Conservation (phyloP, 2,329 filamentous ascomycete genomes). For the Sclerotinia sclerotiorum region DNA sequence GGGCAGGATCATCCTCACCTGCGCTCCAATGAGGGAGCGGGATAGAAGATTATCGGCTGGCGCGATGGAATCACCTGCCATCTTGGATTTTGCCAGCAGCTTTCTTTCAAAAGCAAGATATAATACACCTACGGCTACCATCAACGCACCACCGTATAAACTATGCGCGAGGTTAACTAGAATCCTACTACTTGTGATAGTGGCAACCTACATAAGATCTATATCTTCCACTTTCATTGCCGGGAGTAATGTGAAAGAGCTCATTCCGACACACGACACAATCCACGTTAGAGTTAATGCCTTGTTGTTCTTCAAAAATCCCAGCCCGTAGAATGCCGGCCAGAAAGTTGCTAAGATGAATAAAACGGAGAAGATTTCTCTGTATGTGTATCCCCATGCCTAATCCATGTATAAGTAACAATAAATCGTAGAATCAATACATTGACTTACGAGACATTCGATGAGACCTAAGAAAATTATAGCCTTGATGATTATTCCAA, state of each 20-base stretch:
- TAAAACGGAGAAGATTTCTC: slow-evolving; percentile 79
- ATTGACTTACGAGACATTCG: slow-evolving; percentile 66
- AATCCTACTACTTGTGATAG: background rate
- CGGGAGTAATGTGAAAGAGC: slow-evolving; percentile 83
- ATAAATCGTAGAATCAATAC: background rate
- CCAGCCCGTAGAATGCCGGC: slow-evolving; percentile 71
- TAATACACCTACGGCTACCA: slow-evolving; percentile 71
- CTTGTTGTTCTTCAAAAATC: slow-evolving; percentile 68
- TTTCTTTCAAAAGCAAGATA: slow-evolving; percentile 78
- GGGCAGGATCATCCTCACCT: slow-evolving; percentile 47
- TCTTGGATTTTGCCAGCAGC: slow-evolving; percentile 34
- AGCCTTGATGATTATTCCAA: slow-evolving; percentile 62
- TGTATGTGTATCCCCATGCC: slow-evolving; percentile 89
- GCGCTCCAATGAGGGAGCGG: slow-evolving; percentile 62
- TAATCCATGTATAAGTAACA: slow-evolving; percentile 41
- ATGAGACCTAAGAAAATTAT: slow-evolving; percentile 72
- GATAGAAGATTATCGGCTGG: slow-evolving; percentile 51
- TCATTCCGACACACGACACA: slow-evolving; percentile 77
- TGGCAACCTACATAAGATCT: slow-evolving; percentile 63
- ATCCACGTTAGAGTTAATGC: slow-evolving; percentile 70
- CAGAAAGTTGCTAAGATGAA: slow-evolving; percentile 77
- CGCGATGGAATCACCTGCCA: slow-evolving; percentile 32
- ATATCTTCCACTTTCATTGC: slow-evolving; percentile 82
- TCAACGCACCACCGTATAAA: slow-evolving; percentile 71
- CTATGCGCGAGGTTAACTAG: slow-evolving; percentile 46